Evolutionary conservation across 306 rosid genomes (phyloP), one percentile per base, ranked within the genome.

Genomic region (Quercus bicolor): DNA sequence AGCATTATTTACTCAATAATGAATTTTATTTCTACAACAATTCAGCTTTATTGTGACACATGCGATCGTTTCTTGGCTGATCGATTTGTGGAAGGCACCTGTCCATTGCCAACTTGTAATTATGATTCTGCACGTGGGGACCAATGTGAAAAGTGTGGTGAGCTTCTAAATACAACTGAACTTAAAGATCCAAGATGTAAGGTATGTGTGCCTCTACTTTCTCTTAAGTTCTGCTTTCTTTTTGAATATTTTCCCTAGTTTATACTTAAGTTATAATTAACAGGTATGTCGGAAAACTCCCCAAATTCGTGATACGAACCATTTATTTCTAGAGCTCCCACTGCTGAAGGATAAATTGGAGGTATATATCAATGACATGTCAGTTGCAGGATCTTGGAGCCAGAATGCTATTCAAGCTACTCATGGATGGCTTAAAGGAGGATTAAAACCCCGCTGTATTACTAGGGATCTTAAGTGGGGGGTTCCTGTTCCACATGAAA

Each of bases 391-490:
- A 23, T 79, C 81, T 56, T 95, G 99, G 99, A 95, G 98, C 85
- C 97, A 90, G 82, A 95, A 95, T 89, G 99, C 99, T 45, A 83
- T 91, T 75, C 99, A 95, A 85, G 79, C 92, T 28, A 95, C 99
- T 75, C 55, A 88, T 84, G 89, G 98, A 10, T 95, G 99, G 98
- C 95, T 91, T 31, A 90, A 74, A 83, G 97, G 91, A 81, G 99
- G 99, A 78, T 81, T 95, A 60, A 91, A 79, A 85, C 89, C 84
- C 55, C 87, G 99, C 19, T 95, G 99, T 76, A 95, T 95, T 74
- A 95, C 98, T 19, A 86, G 98, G 81, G 99, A 95, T 89, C 87
- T 95, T 72, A 93, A 95, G 85, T 95, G 99, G 99, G 99, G 99
- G 62, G 99, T 95, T 80, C 97, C 99, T 1, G 99, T 95, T 79